A percentile compares a stretch with the other conserved stretches of the same genome.
Conservation (phyloP, 2,329 filamentous ascomycete genomes). For the Capronia coronata region DNA sequence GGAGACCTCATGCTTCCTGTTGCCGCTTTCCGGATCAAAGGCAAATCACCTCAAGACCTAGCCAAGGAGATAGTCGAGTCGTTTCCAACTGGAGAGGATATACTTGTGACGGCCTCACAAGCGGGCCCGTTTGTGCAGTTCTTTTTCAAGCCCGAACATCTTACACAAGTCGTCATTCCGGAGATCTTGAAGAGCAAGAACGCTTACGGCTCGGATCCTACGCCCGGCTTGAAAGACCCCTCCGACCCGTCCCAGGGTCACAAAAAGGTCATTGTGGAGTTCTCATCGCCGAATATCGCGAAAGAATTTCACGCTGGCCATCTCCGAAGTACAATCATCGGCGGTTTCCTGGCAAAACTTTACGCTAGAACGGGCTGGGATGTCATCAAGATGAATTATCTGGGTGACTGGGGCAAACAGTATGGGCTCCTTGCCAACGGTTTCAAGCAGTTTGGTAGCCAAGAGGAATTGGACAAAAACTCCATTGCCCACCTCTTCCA, state of each 20-base stretch:
- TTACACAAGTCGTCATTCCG: slow-evolving; percentile 53
- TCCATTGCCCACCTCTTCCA: slow-evolving; percentile 61
- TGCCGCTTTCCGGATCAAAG: slow-evolving; percentile 44
- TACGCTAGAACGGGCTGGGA: slow-evolving; percentile 58
- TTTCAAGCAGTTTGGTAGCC: slow-evolving; percentile 55
- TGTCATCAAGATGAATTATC: slow-evolving; percentile 59
- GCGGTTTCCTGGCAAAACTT: slow-evolving; percentile 58
- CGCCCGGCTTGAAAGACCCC: slow-evolving; percentile 54
- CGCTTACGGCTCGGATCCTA: slow-evolving; percentile 55
- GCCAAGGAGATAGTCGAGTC: slow-evolving; percentile 51
- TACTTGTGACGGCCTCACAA: slow-evolving; percentile 32
- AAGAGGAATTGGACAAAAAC: slow-evolving; percentile 54
- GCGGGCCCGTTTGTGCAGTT: slow-evolving; percentile 58
- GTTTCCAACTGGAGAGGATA: slow-evolving; percentile 53
- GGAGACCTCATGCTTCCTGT: slow-evolving; percentile 42
- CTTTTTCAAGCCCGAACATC: slow-evolving; percentile 55
- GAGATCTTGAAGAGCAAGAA: slow-evolving; percentile 53
- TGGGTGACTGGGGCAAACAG: slow-evolving; percentile 64
- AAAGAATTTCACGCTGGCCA: slow-evolving; percentile 62
- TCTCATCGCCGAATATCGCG: slow-evolving; percentile 61
- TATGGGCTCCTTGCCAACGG: slow-evolving; percentile 57
- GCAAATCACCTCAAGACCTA: slow-evolving; percentile 54
- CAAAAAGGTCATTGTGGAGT: slow-evolving; percentile 53
- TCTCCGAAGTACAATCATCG: slow-evolving; percentile 60
- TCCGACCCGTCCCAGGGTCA: slow-evolving; percentile 52